Evolutionary conservation across 495 filamentous ascomycete species (phyloP).

Genomic region (Neurospora sp.): DNA sequence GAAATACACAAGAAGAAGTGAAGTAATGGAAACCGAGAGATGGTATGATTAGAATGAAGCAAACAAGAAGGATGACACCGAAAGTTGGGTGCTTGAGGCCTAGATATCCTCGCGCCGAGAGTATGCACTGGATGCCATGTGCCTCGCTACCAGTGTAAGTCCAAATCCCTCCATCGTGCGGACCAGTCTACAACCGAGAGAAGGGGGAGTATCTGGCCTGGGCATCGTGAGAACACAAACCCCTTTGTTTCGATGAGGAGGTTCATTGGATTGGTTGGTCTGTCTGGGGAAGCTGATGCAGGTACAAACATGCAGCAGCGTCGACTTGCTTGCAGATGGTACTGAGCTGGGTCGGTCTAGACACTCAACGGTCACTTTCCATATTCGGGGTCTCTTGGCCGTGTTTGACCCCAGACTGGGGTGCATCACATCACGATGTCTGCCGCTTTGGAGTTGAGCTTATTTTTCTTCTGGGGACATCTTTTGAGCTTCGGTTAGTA

Average conservation of each 20-base stretch:
- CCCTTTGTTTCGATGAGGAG: not conserved
- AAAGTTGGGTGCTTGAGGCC: not conserved
- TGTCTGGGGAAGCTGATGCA: not conserved
- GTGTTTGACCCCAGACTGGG: not conserved
- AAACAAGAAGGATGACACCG: not conserved
- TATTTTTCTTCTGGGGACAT: not conserved
- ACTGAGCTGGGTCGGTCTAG: not conserved
- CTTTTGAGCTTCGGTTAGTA: not conserved
- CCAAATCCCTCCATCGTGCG: not conserved
- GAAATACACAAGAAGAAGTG: not conserved
- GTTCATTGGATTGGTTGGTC: not conserved
- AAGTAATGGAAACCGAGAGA: not conserved
- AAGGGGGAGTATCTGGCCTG: not conserved
- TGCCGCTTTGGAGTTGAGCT: not conserved
- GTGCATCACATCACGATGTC: not conserved
- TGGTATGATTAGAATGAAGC: not conserved
- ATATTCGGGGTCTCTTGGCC: not conserved
- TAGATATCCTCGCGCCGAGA: not conserved
- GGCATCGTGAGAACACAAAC: not conserved
- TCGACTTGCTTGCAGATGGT: not conserved
- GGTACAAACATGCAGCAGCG: not conserved
- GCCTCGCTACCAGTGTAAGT: not conserved
- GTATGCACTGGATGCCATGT: not conserved
- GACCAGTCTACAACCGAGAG: not conserved
- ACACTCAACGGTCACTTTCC: not conserved